A percentile compares a stretch with the other conserved stretches of the same genome.
phyloP scores from a whole-genome alignment of 331 rosid species.

The Pyrus hybrid region DNA sequence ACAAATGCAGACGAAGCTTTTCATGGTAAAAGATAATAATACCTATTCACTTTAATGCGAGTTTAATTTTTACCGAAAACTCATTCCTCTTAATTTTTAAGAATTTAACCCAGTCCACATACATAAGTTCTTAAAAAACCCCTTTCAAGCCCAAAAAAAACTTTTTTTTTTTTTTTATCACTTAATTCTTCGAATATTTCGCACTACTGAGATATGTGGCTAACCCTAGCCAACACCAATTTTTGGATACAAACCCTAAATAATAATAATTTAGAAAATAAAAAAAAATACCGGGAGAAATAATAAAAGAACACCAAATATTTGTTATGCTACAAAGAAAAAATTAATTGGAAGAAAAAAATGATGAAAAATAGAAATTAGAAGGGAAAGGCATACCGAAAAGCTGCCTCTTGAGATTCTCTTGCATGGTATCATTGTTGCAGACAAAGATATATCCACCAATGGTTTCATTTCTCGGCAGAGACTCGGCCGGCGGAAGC shows the following conservation, averaged over 20 bases:
- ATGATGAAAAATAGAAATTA: background rate
- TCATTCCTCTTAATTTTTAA: too few species aligned
- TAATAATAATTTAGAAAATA: background rate
- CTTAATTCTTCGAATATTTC: too few species aligned
- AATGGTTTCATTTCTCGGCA: slow-evolving; percentile 65
- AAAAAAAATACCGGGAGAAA: background rate
- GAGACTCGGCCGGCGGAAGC: slow-evolving; percentile 67
- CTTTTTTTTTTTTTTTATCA: too few species aligned
- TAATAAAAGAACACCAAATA: background rate
- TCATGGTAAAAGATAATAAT: too few species aligned
- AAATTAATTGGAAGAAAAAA: background rate
- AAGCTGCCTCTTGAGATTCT: slow-evolving; percentile 71
- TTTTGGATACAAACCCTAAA: background rate
- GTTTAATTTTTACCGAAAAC: too few species aligned
- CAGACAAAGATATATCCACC: slow-evolving; percentile 90
- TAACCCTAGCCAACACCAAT: too few species aligned
- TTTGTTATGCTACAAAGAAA: background rate
- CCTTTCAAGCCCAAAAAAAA: too few species aligned
- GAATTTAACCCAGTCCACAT: too few species aligned
- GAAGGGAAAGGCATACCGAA: slow-evolving; percentile 39
- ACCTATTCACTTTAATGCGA: too few species aligned
- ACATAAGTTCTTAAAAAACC: too few species aligned
- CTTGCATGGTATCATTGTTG: slow-evolving; percentile 90
- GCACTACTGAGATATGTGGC: too few species aligned
- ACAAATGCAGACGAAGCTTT: too few species aligned